Percentiles rank a stretch among this genome's conserved stretches.
Conservation (phyloP, 441 rosid species). For the Erodium trifolium region DNA sequence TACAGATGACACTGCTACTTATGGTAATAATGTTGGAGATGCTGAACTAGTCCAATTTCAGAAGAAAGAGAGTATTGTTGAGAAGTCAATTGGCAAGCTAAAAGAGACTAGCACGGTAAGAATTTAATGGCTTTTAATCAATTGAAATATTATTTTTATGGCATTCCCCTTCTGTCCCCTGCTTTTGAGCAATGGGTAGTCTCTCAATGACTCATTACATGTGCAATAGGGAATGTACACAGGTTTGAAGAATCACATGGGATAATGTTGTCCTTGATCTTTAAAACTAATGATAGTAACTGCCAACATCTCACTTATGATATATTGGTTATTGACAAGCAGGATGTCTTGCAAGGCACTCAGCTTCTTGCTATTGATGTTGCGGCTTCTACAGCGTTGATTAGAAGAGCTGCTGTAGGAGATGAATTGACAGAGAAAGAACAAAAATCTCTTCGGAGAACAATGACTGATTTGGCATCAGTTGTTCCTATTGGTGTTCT, state of each 20-base stretch:
- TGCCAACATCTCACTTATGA: neutral
- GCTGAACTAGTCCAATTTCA: conserved; percentile 41
- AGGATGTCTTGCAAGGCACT: conserved; percentile 98
- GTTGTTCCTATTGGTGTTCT: conserved; percentile 86
- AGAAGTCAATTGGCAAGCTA: conserved; percentile 69
- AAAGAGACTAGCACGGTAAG: conserved; percentile 82
- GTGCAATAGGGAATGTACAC: neutral
- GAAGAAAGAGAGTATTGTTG: conserved; percentile 68
- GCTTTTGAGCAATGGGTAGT: neutral
- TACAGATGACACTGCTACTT: conserved; percentile 22
- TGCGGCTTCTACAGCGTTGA: conserved; percentile 72
- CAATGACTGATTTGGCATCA: conserved; percentile 85
- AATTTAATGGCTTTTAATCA: conserved; percentile 10
- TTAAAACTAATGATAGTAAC: too few species aligned
- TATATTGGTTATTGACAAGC: conserved; percentile 22
- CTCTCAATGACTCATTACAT: neutral
- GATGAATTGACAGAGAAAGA: conserved; percentile 89
- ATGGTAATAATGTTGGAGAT: conserved; percentile 31
- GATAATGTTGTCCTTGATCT: too few species aligned
- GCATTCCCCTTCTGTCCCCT: neutral
- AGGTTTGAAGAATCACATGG: neutral
- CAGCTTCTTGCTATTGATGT: conserved; percentile 91
- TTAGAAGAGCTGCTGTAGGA: conserved; percentile 65
- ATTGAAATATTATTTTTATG: neutral
- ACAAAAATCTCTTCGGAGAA: conserved; percentile 71